Conservation (phyloP, 495 filamentous ascomycete genomes). For the Hyaloscypha hepaticicola region DNA sequence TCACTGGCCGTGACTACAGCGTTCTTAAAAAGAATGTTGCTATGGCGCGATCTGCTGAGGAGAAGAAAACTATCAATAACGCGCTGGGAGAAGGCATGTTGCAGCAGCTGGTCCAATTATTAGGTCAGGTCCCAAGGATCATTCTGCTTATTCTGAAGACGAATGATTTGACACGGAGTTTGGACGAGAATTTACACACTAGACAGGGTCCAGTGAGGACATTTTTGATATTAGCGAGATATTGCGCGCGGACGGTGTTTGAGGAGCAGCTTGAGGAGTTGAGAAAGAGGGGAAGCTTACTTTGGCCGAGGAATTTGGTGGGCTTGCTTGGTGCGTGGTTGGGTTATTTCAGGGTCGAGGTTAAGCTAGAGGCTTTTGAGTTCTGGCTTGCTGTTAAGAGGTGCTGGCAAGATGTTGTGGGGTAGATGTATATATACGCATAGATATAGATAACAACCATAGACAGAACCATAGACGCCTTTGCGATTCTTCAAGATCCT, state of each 20-base stretch:
- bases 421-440: constrained; percentile 14
- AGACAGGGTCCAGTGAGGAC: constrained; percentile 81
- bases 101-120: constrained; percentile 80
- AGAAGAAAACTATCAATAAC: constrained; percentile 77
- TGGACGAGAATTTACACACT: constrained; percentile 93
- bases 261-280: constrained; percentile 80
- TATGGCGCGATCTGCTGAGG: constrained; percentile 60
- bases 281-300: constrained; percentile 41
- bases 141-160: constrained; percentile 97
- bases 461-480: neutral
- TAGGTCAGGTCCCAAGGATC: constrained; percentile 85
- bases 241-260: constrained; percentile 86
- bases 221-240: constrained; percentile 91
- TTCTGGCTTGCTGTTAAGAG: constrained; percentile 55
- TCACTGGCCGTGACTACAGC: constrained; percentile 89
- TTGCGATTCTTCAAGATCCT: neutral
- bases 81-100: constrained; percentile 87
- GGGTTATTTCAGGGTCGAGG: constrained; percentile 48
- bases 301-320: constrained; percentile 51
- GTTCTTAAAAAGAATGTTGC: constrained; percentile 64
- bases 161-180: constrained; percentile 90
- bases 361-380: constrained; percentile 58
- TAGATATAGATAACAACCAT: neutral
- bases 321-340: constrained; percentile 50
- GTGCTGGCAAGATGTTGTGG: constrained; percentile 30